Evolutionary conservation across 2,329 filamentous ascomycete species (phyloP), one percentile per base, ranked within the genome.

Genomic region (Penicillium crustosum): DNA sequence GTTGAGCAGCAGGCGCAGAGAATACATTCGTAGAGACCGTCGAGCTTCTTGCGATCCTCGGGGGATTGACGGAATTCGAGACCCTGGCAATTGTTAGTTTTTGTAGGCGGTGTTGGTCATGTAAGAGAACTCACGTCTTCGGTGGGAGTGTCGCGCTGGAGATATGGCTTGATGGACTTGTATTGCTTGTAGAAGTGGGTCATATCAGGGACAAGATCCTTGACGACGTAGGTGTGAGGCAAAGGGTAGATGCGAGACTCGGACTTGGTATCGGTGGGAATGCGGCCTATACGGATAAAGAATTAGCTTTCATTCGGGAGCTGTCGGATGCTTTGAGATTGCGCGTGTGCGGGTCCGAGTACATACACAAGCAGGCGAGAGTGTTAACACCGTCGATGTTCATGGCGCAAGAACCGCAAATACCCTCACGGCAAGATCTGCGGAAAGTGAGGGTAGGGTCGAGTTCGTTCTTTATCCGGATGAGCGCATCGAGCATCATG

Each of bases 181-280:
- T 99, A 99, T 84, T 99, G 94, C 86, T 97, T 97, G 87, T 99
- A 99, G 82, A 99, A 97, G 73, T 94, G 90, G 62, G 94, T 99
- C 81, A 99, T 82, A 76, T 99, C 94, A 59, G 94, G 93, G 35
- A 99, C 94, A 62, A 99, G 87, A 77, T 99, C 94, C 86, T 97
- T 99, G 81, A 99, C 93, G 68, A 99, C 91, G 80, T 97, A 99
- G 78, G 93, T 97, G 82, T 99, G 94, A 70, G 94, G 94, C 67
- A 99, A 85, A 61, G 94, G 94, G 82, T 99, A 99, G 78, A 99
- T 93, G 82, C 96, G 93, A 72, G 90, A 86, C 70, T 97, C 91
- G 72, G 89, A 83, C 67, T 80, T 79, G 60, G 87, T 86, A 69
- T 97, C 93, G 69, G 88, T 87, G 55, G 93, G 93, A 65, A 99